A percentile compares a stretch with the other conserved stretches of the same genome.
phyloP scores from a whole-genome alignment of 2,329 filamentous ascomycete genomes.

The Fusarium anthophilum region DNA sequence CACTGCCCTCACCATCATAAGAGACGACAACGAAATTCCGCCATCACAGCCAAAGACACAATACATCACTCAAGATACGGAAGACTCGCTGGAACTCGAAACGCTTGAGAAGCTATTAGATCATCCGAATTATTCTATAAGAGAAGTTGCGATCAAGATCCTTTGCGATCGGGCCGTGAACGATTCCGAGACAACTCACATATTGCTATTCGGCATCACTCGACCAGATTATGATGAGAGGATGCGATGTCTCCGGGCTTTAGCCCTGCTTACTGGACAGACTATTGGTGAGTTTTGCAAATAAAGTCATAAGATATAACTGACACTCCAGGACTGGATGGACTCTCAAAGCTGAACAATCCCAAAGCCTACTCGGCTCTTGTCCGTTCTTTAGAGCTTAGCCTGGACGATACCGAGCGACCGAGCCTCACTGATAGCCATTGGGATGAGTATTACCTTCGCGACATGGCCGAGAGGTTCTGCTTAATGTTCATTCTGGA shows the following conservation, averaged over 20 bases:
- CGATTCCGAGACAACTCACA: constrained; percentile 60
- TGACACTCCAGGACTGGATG: constrained; percentile 45
- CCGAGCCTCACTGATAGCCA: constrained; percentile 63
- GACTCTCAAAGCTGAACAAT: constrained; percentile 59
- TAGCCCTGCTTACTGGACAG: constrained; percentile 62
- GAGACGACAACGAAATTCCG: constrained; percentile 73
- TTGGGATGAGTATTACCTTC: constrained; percentile 71
- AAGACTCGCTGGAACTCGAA: constrained; percentile 72
- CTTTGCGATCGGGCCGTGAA: constrained; percentile 67
- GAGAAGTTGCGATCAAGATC: constrained; percentile 72
- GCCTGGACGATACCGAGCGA: constrained; percentile 59
- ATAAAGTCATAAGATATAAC: background rate
- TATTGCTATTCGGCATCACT: constrained; percentile 67
- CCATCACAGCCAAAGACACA: constrained; percentile 71
- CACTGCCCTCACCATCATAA: constrained; percentile 66
- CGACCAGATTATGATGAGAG: constrained; percentile 67
- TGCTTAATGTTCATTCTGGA: constrained; percentile 67
- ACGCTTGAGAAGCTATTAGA: constrained; percentile 74
- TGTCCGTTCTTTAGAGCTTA: constrained; percentile 68
- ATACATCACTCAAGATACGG: constrained; percentile 79
- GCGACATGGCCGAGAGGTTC: constrained; percentile 69
- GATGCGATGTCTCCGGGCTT: constrained; percentile 64
- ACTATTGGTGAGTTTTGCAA: constrained; percentile 43
- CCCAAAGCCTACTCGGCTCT: constrained; percentile 64
- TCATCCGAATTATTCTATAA: constrained; percentile 77